phyloP scores from a whole-genome alignment of 331 rosid species.

The Quercus tomentella region DNA sequence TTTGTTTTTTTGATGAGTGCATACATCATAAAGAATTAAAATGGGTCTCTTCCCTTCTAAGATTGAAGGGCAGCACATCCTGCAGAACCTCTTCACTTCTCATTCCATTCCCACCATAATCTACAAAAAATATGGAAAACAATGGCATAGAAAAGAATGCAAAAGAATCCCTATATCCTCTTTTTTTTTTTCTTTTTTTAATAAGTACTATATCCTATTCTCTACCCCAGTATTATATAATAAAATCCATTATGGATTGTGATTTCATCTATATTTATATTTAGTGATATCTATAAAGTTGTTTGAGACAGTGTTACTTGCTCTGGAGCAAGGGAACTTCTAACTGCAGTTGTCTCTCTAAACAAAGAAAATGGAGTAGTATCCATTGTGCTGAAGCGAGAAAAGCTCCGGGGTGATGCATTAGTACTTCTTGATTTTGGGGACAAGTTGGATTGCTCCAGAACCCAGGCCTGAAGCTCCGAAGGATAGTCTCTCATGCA shows the following conservation, averaged over 20 bases:
- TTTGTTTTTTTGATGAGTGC: too few relatives aligned
- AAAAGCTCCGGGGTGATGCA: slow-evolving; percentile 9
- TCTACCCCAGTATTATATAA: neutral
- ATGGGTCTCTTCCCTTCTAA: neutral
- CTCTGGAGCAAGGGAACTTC: neutral
- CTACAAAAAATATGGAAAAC: neutral
- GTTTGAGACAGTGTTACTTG: neutral
- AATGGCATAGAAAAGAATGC: neutral
- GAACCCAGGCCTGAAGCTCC: slow-evolving; percentile 59
- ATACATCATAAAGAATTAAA: neutral
- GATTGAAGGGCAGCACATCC: neutral
- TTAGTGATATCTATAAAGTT: neutral
- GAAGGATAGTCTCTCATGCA: slow-evolving; percentile 91
- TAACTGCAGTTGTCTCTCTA: slow-evolving; percentile 2
- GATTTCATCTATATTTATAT: neutral
- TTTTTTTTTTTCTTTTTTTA: neutral
- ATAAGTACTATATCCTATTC: neutral
- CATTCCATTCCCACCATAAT: neutral
- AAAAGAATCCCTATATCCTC: neutral
- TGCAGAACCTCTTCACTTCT: neutral
- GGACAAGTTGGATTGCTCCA: slow-evolving; percentile 69
- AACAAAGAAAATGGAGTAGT: neutral
- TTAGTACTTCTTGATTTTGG: slow-evolving; percentile 35
- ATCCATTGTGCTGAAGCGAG: slow-evolving; percentile 6
- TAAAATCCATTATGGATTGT: neutral